These are phyloP conservation scores for Fusarium aywerte DNA, from an alignment of 2,329 filamentous ascomycete genomes.

Conservation along the genomic window DNA sequence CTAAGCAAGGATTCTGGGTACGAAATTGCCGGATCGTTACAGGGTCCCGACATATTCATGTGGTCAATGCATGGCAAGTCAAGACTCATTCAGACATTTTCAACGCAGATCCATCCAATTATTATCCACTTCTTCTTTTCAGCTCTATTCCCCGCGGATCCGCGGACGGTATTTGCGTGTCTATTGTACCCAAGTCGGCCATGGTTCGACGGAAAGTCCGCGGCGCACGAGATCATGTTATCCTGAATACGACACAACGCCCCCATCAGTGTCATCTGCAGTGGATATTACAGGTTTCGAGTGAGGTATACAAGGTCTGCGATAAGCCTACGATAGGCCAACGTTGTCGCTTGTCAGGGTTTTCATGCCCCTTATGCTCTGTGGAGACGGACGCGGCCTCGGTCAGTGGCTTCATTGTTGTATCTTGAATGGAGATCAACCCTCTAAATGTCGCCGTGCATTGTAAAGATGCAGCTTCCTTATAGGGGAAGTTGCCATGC, in stretches of 20 bases:
- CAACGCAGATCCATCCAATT: not conserved
- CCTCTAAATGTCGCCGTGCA: not conserved
- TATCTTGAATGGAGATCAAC: not conserved
- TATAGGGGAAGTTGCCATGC: not conserved
- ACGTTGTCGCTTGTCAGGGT: rapidly evolving
- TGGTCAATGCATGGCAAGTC: not conserved
- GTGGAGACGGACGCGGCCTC: not conserved
- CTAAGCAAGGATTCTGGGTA: not conserved
- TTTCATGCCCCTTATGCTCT: not conserved
- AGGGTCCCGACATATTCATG: not conserved
- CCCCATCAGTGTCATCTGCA: not conserved
- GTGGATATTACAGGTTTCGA: not conserved
- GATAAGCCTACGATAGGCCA: not conserved
- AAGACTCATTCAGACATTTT: not conserved
- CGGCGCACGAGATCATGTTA: not conserved
- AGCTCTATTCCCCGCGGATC: not conserved
- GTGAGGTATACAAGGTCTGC: not conserved
- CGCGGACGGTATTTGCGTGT: not conserved
- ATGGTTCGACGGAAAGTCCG: not conserved
- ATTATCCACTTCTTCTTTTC: not conserved
- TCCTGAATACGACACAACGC: not conserved
- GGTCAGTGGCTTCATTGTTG: not conserved
- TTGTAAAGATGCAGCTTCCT: not conserved
- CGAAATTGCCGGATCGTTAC: not conserved
- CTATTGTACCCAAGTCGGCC: not conserved